Evolutionary conservation across 352 stramenopile species (phyloP), one percentile per base, ranked within the genome.

Genomic region (Phytophthora brassicae): DNA sequence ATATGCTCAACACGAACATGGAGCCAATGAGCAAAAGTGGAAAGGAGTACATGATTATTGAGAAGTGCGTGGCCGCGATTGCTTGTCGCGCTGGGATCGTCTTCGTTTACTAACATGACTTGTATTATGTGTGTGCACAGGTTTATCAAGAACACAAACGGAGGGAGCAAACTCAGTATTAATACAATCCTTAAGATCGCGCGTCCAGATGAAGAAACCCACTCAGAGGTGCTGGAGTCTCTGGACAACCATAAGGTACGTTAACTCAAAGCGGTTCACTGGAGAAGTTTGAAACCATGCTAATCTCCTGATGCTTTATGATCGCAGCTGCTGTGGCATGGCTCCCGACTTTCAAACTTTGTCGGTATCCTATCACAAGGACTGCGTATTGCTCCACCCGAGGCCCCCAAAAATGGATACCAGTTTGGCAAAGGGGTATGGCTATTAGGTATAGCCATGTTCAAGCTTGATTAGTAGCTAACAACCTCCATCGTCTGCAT

Each of bases 391-490:
- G 81, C 86, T 29, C 84, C 86, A 3, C 77, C 81, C 2, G 82
- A 90, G 50, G 81, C 77, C 8, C 81, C 79, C 0, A 61, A 61
- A n/a, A 84, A 78, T n/a, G 86, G 84, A 33, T 89, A 86, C 58
- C 70, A 70, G 31, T 92, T 90, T 45, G 86, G 84, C 41, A 90
- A 88, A 66, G 86, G 86, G 33, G 71, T 84, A 70, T 16, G 68
- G 11, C 16, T 17, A 26, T 52, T 26, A 16, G 19, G 31, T 54
- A 11, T 13, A 60, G 12, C 0, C 7, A 17, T 28, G 2, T 4
- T 4, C 4, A 13, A 46, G 20, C 2, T 45, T 31, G 35, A 6
- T 51, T 13, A 23, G 7, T 36, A 22, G 12, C 39, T 58, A 39
- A 54, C 33, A 16, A 4, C 31, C 13, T 55, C 7, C 17, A 8